Percentiles rank a stretch among this genome's conserved stretches.
Evolutionary conservation across 2,329 filamentous ascomycete species (phyloP).

Genomic region (Exserohilum rostratum): DNA sequence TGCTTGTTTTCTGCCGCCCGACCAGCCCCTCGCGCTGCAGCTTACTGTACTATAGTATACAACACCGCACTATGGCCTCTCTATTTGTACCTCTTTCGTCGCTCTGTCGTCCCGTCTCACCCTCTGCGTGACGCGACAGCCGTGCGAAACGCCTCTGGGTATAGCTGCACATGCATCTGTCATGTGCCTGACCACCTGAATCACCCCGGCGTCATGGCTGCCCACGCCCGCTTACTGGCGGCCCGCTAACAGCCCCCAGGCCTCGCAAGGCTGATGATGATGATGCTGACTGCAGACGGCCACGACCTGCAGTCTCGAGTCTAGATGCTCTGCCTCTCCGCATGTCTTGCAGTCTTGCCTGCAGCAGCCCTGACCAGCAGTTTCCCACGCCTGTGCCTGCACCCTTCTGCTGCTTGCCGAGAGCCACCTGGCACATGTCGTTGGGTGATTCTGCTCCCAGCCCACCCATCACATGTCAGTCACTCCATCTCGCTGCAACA

Average conservation of each 20-base stretch:
- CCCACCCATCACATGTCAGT: conserved; percentile 2
- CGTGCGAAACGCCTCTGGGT: conserved; percentile 14
- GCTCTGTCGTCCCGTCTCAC: conserved; percentile 14
- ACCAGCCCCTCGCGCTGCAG: conserved; percentile 7
- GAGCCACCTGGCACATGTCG: too few species aligned
- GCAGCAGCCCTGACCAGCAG: conserved; percentile 13
- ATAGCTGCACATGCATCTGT: conserved; percentile 4
- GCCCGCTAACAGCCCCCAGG: conserved; percentile 23
- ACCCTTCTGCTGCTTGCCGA: too few species aligned
- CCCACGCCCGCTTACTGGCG: conserved; percentile 26
- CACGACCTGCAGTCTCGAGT: not conserved
- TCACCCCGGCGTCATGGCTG: conserved; percentile 12
- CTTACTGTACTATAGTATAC: not conserved
- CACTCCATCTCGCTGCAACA: not conserved
- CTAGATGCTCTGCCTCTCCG: not conserved
- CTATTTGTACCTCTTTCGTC: conserved; percentile 14
- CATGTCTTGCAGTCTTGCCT: not conserved
- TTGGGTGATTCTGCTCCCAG: too few species aligned
- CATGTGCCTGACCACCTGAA: conserved; percentile 15
- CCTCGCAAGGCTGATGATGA: too few species aligned
- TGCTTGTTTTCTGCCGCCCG: conserved; percentile 14
- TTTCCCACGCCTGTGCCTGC: not conserved
- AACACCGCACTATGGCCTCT: conserved; percentile 1
- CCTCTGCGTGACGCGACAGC: conserved; percentile 18
- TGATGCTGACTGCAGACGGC: too few species aligned